Percentiles rank a stretch among this genome's conserved stretches.
phyloP scores from a whole-genome alignment of 2,329 filamentous ascomycete species.

The Dactylellina sp. region DNA sequence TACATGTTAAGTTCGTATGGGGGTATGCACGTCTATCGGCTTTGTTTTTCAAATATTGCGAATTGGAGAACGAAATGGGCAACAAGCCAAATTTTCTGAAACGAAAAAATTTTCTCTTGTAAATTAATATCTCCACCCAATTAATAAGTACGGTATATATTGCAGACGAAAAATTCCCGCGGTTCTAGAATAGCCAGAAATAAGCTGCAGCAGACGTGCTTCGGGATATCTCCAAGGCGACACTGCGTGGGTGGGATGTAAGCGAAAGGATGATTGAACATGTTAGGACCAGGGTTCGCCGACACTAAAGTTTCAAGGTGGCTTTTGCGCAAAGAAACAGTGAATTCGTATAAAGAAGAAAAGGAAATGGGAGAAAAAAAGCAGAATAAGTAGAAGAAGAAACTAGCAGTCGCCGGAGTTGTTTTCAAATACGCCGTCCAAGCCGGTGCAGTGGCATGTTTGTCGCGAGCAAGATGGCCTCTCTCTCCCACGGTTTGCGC shows the following conservation, averaged over 20 bases:
- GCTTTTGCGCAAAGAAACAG: conserved; percentile 26
- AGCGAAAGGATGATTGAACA: conserved; percentile 47
- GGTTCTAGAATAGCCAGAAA: conserved; percentile 51
- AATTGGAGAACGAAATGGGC: too few relatives aligned
- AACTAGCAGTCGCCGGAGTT: not conserved
- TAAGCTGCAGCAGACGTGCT: conserved; percentile 3
- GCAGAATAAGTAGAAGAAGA: too few relatives aligned
- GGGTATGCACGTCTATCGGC: too few relatives aligned
- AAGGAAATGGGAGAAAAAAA: not conserved
- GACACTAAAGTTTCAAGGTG: conserved; percentile 49
- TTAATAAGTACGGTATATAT: conserved; percentile 33
- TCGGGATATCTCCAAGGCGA: conserved; percentile 45
- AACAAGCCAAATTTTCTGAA: not conserved
- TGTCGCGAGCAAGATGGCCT: too few relatives aligned
- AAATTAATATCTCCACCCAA: conserved; percentile 21
- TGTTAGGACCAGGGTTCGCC: conserved; percentile 50
- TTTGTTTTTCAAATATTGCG: too few relatives aligned
- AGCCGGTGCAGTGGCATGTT: too few relatives aligned
- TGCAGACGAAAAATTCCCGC: conserved; percentile 46
- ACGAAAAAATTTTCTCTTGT: conserved; percentile 22
- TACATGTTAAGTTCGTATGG: too few relatives aligned
- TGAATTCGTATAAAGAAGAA: conserved; percentile 8
- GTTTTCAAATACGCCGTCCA: too few relatives aligned
- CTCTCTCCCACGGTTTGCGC: not conserved
- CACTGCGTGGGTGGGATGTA: conserved; percentile 35